Evolutionary conservation across 352 stramenopile species (phyloP).

Genomic region (Globisporangium cederbergense): DNA sequence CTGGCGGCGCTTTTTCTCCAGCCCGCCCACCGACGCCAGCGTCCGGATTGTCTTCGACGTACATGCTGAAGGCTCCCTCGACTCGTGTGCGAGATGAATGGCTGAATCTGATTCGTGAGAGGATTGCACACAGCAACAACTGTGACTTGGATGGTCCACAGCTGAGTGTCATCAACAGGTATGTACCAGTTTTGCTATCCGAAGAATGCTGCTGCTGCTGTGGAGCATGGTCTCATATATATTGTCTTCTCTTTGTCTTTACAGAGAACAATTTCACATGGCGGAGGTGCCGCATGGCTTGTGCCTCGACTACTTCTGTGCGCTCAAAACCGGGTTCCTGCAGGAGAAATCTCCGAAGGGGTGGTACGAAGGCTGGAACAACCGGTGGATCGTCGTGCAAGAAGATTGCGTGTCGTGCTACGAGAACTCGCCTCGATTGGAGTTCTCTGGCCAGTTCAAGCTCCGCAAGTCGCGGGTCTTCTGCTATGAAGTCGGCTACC

Average conservation of each 20-base stretch:
- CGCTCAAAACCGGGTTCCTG: conserved; percentile 65
- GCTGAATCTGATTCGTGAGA: conserved; percentile 58
- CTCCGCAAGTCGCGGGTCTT: conserved; percentile 64
- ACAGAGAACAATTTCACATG: conserved; percentile 24
- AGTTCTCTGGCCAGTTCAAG: conserved; percentile 71
- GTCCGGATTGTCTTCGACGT: conserved; percentile 24
- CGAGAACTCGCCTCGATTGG: conserved; percentile 72
- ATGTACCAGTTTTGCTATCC: background rate
- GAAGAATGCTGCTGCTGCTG: background rate
- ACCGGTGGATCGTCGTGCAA: conserved; percentile 80
- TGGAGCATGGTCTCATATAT: background rate
- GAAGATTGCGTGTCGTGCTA: conserved; percentile 72
- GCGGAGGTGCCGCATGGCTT: conserved; percentile 57
- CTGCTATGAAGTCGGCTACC: conserved; percentile 67
- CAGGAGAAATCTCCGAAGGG: conserved; percentile 72
- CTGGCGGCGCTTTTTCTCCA: conserved; percentile 20
- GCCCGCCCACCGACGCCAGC: conserved; percentile 22
- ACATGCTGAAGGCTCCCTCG: conserved; percentile 62
- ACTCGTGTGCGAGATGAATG: conserved; percentile 68
- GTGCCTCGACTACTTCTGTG: conserved; percentile 78
- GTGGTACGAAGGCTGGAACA: conserved; percentile 84
- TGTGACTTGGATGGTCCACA: background rate
- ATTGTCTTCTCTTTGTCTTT: background rate
- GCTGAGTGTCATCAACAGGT: conserved; percentile 1
- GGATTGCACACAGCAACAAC: conserved; percentile 19